These are phyloP conservation scores for Waltergamsia citrina DNA, from an alignment of 2,329 filamentous ascomycete genomes.

Conservation along the genomic window DNA sequence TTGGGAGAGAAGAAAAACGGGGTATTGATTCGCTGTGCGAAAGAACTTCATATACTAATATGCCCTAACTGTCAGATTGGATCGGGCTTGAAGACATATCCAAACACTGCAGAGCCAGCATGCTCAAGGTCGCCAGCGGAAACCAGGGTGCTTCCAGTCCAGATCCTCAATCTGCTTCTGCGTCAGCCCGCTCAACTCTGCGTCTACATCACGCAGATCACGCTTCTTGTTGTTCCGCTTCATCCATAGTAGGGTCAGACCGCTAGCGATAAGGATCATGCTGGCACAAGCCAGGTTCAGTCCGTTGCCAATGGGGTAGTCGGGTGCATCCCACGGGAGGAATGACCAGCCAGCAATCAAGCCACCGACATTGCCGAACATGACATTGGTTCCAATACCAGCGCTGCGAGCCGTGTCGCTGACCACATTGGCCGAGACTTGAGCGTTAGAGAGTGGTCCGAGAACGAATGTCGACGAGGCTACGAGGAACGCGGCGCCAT, in stretches of 20 bases:
- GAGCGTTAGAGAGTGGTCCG: conserved; percentile 56
- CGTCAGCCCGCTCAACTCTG: conserved; percentile 42
- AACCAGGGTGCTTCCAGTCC: conserved; percentile 58
- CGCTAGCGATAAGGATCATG: conserved; percentile 40
- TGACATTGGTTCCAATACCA: conserved; percentile 57
- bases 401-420: conserved; percentile 60
- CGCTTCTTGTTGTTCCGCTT: conserved; percentile 44
- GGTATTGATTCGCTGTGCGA: too few species aligned
- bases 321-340: conserved; percentile 50
- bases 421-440: conserved; percentile 61
- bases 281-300: conserved; percentile 53
- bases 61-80: too few species aligned
- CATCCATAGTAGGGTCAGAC: conserved; percentile 49
- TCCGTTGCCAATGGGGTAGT: conserved; percentile 64
- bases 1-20: too few species aligned
- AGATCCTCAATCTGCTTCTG: conserved; percentile 46
- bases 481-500: conserved; percentile 63
- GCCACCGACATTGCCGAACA: conserved; percentile 66
- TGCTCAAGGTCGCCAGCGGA: conserved; percentile 40
- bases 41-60: too few species aligned
- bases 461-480: conserved; percentile 53
- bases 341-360: conserved; percentile 58
- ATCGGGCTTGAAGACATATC: too few species aligned
- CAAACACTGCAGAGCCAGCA: too few species aligned
- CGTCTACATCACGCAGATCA: conserved; percentile 16